phyloP scores from a whole-genome alignment of 768 basidiomycete species.

The Pulveroboletus ravenelii region DNA sequence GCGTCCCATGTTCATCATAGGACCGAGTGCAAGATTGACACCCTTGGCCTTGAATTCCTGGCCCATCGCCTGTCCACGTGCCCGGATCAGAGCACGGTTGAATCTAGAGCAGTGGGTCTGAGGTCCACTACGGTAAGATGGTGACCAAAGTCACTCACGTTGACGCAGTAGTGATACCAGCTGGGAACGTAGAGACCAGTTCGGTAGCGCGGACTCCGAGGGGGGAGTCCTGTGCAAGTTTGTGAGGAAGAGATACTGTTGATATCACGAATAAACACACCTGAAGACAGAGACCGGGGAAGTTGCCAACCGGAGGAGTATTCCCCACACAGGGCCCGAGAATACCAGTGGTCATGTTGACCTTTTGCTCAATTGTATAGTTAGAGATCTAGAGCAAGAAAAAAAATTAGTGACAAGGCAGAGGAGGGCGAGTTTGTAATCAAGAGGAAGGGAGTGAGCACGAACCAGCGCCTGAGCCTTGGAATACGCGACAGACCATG shows the following conservation, averaged over 20 bases:
- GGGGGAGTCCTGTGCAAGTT: conserved; percentile 46
- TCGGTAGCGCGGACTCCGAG: conserved; percentile 76
- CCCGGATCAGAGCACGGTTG: conserved; percentile 73
- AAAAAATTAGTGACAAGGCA: no score
- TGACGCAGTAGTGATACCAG: conserved; percentile 57
- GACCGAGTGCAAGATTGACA: conserved; percentile 70
- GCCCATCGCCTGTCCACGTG: conserved; percentile 75
- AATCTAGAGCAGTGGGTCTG: conserved; percentile 38
- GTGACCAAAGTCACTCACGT: neutral
- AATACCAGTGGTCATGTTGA: no score
- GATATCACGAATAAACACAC: conserved; percentile 27
- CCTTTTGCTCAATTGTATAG: no score
- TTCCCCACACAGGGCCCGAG: conserved; percentile 68
- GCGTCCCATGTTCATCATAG: conserved; percentile 74
- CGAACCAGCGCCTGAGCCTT: conserved; percentile 56
- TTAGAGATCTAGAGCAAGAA: conserved; percentile 29
- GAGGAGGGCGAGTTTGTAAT: neutral
- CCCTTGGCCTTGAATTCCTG: conserved; percentile 81
- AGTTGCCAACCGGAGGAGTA: conserved; percentile 48
- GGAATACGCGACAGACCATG: conserved; percentile 56
- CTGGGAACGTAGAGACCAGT: conserved; percentile 73
- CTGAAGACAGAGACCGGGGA: conserved; percentile 29
- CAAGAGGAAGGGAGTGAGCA: neutral
- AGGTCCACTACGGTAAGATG: neutral
- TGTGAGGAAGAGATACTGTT: neutral